Conservation (phyloP, 2,329 filamentous ascomycete species). For the Botrytis deweyae region DNA sequence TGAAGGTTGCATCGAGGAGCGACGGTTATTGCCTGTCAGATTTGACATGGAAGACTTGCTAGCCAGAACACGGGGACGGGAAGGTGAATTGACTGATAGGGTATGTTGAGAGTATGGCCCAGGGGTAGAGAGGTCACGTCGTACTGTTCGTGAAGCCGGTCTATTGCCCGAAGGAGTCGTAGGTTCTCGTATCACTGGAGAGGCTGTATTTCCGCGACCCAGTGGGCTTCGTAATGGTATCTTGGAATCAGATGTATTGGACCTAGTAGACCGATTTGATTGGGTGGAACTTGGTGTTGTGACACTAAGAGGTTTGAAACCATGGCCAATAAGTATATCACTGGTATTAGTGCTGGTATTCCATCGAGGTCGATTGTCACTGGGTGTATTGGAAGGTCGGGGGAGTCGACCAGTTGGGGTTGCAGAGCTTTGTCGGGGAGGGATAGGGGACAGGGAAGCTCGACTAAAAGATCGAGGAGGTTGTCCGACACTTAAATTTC, state of each 20-base stretch:
- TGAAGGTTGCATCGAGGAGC: constrained; percentile 54
- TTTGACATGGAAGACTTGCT: constrained; percentile 47
- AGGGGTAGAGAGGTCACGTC: constrained; percentile 56
- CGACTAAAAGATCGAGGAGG: constrained; percentile 45
- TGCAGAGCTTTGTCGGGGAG: constrained; percentile 45
- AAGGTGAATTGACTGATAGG: constrained; percentile 44
- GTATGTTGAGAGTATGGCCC: constrained; percentile 50
- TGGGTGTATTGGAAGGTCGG: constrained; percentile 46
- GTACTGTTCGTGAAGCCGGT: constrained; percentile 44
- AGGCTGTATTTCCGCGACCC: constrained; percentile 35
- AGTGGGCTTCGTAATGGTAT: constrained; percentile 39
- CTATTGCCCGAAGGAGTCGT: constrained; percentile 36
- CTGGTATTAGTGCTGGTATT: constrained; percentile 64
- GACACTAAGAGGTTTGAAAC: constrained; percentile 61
- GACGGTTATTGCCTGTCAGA: constrained; percentile 44
- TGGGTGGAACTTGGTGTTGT: constrained; percentile 43
- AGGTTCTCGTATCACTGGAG: constrained; percentile 29
- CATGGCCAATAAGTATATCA: constrained; percentile 65
- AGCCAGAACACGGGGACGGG: constrained; percentile 36
- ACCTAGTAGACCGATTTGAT: constrained; percentile 28
- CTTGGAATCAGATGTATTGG: constrained; percentile 31
- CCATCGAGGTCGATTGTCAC: constrained; percentile 68
- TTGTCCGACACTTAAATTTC: constrained; percentile 43
- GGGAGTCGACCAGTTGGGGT: constrained; percentile 51
- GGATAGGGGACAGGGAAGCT: constrained; percentile 41